Percentiles rank a stretch among this genome's conserved stretches.
phyloP scores from a whole-genome alignment of 2,329 filamentous ascomycete genomes.

The Sporothrix dimorphospora region DNA sequence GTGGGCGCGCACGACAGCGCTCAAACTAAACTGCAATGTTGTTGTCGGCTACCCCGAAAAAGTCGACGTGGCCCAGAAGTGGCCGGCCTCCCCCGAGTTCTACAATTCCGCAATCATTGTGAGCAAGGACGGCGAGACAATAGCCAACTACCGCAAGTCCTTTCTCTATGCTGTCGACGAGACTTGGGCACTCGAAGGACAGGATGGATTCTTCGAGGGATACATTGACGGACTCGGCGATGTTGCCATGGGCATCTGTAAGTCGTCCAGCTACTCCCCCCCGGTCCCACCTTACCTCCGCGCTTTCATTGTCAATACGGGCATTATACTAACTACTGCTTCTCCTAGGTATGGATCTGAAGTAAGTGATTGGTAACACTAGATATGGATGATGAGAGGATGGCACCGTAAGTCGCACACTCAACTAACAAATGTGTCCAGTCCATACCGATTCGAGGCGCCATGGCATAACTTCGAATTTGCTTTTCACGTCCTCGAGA shows the following conservation, averaged over 20 bases:
- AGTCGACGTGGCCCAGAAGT: conserved; percentile 54
- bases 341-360: conserved; percentile 60
- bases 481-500: conserved; percentile 60
- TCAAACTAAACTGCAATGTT: conserved; percentile 68
- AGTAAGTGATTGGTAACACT: too few relatives aligned
- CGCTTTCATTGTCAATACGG: too few relatives aligned
- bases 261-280: conserved; percentile 33
- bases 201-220: conserved; percentile 53
- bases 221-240: conserved; percentile 53
- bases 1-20: conserved; percentile 71
- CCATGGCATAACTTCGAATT: conserved; percentile 56
- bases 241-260: conserved; percentile 63
- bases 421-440: conserved; percentile 35
- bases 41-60: conserved; percentile 76
- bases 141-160: conserved; percentile 64
- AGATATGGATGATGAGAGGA: too few relatives aligned
- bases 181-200: conserved; percentile 62
- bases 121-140: conserved; percentile 60
- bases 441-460: conserved; percentile 55
- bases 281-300: background rate
- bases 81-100: conserved; percentile 57
- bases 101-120: conserved; percentile 61
- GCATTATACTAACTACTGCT: background rate
- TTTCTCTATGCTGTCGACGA: conserved; percentile 64
- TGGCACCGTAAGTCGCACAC: too few relatives aligned